phyloP scores from a whole-genome alignment of 306 rosid species.

The Malus sieversii region DNA sequence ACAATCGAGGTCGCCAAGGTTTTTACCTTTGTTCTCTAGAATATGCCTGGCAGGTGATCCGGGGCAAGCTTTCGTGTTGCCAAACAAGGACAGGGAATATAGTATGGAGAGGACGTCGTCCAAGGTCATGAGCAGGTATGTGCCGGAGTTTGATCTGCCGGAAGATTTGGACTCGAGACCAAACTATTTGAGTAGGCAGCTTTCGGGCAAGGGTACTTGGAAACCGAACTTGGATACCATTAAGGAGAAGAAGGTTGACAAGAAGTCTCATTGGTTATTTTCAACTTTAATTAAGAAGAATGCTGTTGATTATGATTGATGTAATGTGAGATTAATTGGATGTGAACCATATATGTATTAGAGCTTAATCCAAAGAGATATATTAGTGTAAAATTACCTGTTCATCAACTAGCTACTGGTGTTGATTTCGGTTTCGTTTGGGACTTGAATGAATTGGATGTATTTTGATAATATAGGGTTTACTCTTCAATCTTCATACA shows the following conservation, averaged over 20 bases:
- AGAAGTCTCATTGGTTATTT: slow-evolving; percentile 31
- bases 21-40: slow-evolving; percentile 50
- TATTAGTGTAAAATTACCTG: neutral
- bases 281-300: neutral
- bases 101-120: slow-evolving; percentile 9
- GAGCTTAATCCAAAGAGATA: neutral
- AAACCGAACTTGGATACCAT: slow-evolving; percentile 83
- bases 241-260: slow-evolving; percentile 57
- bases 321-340: neutral
- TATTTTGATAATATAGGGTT: neutral
- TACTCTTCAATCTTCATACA: no score
- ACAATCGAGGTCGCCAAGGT: slow-evolving; percentile 24
- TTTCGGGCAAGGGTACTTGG: slow-evolving; percentile 71
- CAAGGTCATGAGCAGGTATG: neutral
- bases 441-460: neutral
- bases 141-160: slow-evolving; percentile 27
- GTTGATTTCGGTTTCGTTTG: neutral
- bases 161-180: slow-evolving; percentile 43
- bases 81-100: slow-evolving; percentile 18
- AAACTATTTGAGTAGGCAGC: slow-evolving; percentile 62
- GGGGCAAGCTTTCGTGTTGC: slow-evolving; percentile 1
- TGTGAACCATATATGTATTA: neutral
- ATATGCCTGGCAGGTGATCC: slow-evolving; percentile 22
- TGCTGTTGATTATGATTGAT: neutral
- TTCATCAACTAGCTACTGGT: neutral